Conservation (phyloP, 2,329 filamentous ascomycete genomes). For the Leptographium flavum region DNA sequence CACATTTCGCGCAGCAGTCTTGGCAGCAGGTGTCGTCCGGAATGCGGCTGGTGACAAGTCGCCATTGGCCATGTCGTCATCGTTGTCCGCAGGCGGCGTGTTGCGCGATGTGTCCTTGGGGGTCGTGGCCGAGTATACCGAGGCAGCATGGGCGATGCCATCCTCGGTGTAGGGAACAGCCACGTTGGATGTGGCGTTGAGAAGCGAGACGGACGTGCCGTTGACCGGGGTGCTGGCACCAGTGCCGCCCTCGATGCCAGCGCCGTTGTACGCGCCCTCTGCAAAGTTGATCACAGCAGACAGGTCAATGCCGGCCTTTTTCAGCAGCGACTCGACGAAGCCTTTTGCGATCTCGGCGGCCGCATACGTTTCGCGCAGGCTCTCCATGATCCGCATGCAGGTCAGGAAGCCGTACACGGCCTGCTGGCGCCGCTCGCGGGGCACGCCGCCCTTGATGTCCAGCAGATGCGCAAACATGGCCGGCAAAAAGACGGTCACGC, state of each 20-base stretch:
- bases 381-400: conserved; percentile 85
- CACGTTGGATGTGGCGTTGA: conserved; percentile 12
- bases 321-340: conserved; percentile 83
- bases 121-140: conserved; percentile 8
- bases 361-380: conserved; percentile 75
- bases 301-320: conserved; percentile 70
- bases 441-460: conserved; percentile 81
- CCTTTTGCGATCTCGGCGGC: conserved; percentile 93
- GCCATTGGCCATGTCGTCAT: conserved; percentile 12
- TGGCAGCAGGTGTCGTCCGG: background rate
- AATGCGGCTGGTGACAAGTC: background rate
- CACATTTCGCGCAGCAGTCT: background rate
- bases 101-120: conserved; percentile 18
- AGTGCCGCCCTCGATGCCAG: conserved; percentile 6
- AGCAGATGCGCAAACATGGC: conserved; percentile 89
- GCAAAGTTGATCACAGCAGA: conserved; percentile 22
- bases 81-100: conserved; percentile 39
- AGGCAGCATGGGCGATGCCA: conserved; percentile 9
- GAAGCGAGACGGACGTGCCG: conserved; percentile 11
- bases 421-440: conserved; percentile 54
- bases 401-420: conserved; percentile 73
- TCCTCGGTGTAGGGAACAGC: conserved; percentile 12
- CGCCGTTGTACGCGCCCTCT: conserved; percentile 30
- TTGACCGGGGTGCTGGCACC: conserved; percentile 8
- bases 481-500: conserved; percentile 79